phyloP scores from a whole-genome alignment of 2,329 filamentous ascomycete species.

The Xylariaceae sp. region DNA sequence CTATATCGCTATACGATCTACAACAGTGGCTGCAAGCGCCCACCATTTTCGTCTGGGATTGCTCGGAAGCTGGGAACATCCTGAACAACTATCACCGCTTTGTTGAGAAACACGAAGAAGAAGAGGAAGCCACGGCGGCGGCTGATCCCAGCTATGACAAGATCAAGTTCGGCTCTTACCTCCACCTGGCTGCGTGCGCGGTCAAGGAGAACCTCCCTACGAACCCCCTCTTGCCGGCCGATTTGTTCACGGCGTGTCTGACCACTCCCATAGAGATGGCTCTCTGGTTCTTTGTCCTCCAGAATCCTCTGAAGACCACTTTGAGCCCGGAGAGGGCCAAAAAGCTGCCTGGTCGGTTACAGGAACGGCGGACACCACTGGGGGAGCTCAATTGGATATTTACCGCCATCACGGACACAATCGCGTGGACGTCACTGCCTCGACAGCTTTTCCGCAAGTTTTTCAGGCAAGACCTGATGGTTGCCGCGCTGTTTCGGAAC shows the following conservation, averaged over 20 bases:
- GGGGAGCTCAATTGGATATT: constrained; percentile 99
- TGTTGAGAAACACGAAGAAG: constrained; percentile 87
- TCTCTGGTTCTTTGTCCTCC: constrained; percentile 88
- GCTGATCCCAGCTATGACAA: constrained; percentile 80
- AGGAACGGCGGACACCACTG: constrained; percentile 86
- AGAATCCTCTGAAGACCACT: constrained; percentile 67
- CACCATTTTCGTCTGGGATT: constrained; percentile 96
- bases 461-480: constrained; percentile 96
- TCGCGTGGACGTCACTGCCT: constrained; percentile 93
- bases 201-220: constrained; percentile 90
- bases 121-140: constrained; percentile 68
- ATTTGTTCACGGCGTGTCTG: constrained; percentile 91
- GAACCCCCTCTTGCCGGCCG: constrained; percentile 85
- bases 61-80: constrained; percentile 92
- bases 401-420: constrained; percentile 96
- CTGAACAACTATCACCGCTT: constrained; percentile 91
- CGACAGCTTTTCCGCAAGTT: constrained; percentile 91
- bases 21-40: constrained; percentile 94
- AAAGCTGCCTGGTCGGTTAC: constrained; percentile 82
- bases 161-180: constrained; percentile 61
- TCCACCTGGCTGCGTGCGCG: constrained; percentile 86
- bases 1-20: constrained; percentile 88
- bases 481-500: constrained; percentile 94
- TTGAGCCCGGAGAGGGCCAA: constrained; percentile 76
- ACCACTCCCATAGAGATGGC: constrained; percentile 98